These are phyloP conservation scores for Cicer yamashitae DNA, from an alignment of 306 rosid genomes.

Conservation along the genomic window DNA sequence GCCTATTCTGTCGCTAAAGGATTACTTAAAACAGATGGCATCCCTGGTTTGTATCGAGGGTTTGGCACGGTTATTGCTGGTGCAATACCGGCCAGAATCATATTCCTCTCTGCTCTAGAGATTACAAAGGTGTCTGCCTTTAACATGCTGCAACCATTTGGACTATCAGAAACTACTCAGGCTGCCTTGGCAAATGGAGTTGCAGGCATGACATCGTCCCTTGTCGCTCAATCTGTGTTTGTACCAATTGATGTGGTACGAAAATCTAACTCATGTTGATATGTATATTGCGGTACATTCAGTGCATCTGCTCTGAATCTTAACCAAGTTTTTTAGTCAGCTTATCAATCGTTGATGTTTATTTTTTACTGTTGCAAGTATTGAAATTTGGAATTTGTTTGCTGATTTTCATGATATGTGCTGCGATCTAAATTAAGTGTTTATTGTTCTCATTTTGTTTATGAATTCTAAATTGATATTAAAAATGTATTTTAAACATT, in stretches of 20 bases:
- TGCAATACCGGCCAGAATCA: slow-evolving; percentile 85
- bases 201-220: slow-evolving; percentile 93
- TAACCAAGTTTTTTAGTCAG: slow-evolving; percentile 28
- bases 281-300: slow-evolving; percentile 37
- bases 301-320: slow-evolving; percentile 11
- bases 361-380: slow-evolving; percentile 12
- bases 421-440: slow-evolving; percentile 7
- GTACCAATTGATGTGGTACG: slow-evolving; percentile 98
- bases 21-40: slow-evolving; percentile 74
- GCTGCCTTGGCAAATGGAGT: slow-evolving; percentile 94
- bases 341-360: slow-evolving; percentile 7
- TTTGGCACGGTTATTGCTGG: slow-evolving; percentile 90
- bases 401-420: slow-evolving; percentile 21
- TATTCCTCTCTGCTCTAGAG: slow-evolving; percentile 83
- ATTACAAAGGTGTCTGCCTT: slow-evolving; percentile 77
- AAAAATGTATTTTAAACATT: slow-evolving; percentile 15
- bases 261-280: slow-evolving; percentile 39
- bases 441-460: slow-evolving; percentile 18
- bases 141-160: slow-evolving; percentile 71
- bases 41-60: slow-evolving; percentile 92
- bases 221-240: slow-evolving; percentile 85
- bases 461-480: slow-evolving; percentile 17
- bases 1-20: slow-evolving; percentile 80
- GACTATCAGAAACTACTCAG: slow-evolving; percentile 74
- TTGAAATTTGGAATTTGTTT: slow-evolving; percentile 10